A percentile compares a stretch with the other conserved stretches of the same genome.
phyloP scores from a whole-genome alignment of 2,329 filamentous ascomycete species.

The Akanthomyces dipterigenus region DNA sequence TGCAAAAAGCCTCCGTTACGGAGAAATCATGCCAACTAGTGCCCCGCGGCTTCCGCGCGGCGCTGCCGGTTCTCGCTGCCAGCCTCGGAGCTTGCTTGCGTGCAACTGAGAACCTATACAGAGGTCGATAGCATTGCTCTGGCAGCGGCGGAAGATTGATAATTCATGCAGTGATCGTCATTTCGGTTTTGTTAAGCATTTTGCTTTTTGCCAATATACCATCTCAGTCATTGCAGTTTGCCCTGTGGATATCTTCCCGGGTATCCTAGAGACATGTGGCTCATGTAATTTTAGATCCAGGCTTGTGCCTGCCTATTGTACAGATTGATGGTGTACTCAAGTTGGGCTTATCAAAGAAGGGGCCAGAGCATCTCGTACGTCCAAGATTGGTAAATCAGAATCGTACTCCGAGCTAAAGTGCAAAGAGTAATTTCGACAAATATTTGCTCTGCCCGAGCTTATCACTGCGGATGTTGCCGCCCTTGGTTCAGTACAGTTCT shows the following conservation, averaged over 20 bases:
- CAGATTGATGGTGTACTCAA: background rate
- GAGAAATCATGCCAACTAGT: background rate
- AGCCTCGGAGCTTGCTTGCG: background rate
- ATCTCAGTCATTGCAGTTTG: too few species aligned
- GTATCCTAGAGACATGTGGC: background rate
- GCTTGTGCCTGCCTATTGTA: background rate
- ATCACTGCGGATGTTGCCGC: background rate
- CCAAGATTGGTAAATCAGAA: background rate
- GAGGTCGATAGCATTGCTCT: too few species aligned
- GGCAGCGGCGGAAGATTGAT: too few species aligned
- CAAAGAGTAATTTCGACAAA: background rate
- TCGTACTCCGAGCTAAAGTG: background rate
- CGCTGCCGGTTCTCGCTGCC: background rate
- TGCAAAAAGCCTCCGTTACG: too few species aligned
- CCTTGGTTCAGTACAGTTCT: background rate
- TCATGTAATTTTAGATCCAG: background rate
- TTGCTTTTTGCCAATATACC: too few species aligned
- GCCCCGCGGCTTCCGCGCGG: background rate
- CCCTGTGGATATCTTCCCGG: background rate
- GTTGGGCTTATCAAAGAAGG: background rate
- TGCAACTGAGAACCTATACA: too few species aligned
- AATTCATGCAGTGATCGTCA: too few species aligned
- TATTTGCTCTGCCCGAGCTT: background rate
- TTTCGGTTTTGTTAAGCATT: too few species aligned
- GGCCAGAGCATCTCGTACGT: background rate